Conservation (phyloP, 75 land plant genomes). For the Isoetes taiwanensis region DNA sequence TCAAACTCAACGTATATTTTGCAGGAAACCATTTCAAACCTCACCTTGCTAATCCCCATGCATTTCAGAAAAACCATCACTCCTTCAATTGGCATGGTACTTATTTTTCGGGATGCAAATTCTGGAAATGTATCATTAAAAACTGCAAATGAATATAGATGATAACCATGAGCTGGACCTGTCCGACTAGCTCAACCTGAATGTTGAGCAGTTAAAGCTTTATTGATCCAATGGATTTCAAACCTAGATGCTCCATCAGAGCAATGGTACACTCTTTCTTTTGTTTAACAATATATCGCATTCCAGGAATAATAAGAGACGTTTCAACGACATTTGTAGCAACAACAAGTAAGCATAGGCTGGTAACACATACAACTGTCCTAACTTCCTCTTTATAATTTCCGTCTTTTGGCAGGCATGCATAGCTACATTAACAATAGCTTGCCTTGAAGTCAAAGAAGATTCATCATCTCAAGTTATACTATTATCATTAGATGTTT, state of each 20-base stretch:
- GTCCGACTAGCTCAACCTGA: conserved; percentile 98
- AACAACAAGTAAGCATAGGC: conserved; percentile 96
- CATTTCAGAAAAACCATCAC: conserved; percentile 75
- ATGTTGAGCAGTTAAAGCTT: conserved; percentile 94
- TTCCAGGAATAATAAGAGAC: conserved; percentile 93
- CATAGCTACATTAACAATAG: no score
- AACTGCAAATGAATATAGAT: conserved; percentile 80
- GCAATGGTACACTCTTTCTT: conserved; percentile 63
- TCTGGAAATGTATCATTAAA: conserved; percentile 63
- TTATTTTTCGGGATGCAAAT: conserved; percentile 67
- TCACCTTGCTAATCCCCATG: conserved; percentile 87
- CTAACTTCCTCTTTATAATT: conserved; percentile 12
- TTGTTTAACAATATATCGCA: conserved; percentile 91
- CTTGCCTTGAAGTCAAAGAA: no score
- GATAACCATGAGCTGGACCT: conserved; percentile 94
- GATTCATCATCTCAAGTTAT: no score
- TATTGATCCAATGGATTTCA: conserved; percentile 95
- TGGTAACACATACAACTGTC: conserved; percentile 60
- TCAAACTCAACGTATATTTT: no score
- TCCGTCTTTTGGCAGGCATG: neutral
- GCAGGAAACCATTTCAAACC: no score
- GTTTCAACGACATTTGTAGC: conserved; percentile 99
- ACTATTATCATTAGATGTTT: no score
- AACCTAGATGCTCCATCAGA: conserved; percentile 71
- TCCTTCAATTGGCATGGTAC: conserved; percentile 75